These are phyloP conservation scores for Coemansia biformis DNA, from an alignment of 192 early-diverging fungal species.

Conservation along the genomic window DNA sequence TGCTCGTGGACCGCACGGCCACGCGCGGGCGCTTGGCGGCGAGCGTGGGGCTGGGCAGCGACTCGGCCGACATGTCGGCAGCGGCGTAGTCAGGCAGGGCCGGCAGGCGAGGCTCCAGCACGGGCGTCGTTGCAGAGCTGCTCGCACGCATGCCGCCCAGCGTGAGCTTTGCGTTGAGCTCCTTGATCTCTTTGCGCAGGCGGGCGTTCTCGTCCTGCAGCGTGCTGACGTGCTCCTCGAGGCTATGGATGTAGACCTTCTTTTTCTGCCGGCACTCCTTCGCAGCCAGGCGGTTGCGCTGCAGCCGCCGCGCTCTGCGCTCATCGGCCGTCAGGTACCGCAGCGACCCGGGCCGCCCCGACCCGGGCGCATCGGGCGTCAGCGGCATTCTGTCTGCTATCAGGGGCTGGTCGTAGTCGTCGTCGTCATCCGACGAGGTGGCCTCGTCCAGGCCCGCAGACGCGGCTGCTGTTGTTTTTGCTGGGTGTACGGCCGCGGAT, in stretches of 20 bases:
- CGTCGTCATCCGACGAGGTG: slow-evolving; percentile 18
- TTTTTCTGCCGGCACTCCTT: slow-evolving; percentile 83
- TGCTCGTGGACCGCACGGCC: slow-evolving; percentile 19
- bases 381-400: slow-evolving; percentile 32
- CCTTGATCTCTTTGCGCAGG: slow-evolving; percentile 64
- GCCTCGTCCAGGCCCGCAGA: no score
- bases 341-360: slow-evolving; percentile 45
- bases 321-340: slow-evolving; percentile 60
- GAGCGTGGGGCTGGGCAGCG: slow-evolving; percentile 15
- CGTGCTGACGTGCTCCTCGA: slow-evolving; percentile 59
- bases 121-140: slow-evolving; percentile 30
- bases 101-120: slow-evolving; percentile 8
- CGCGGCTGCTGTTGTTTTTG: no score
- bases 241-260: slow-evolving; percentile 68
- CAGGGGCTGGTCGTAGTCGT: slow-evolving; percentile 9
- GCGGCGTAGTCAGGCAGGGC: neutral
- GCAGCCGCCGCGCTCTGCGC: slow-evolving; percentile 65
- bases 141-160: slow-evolving; percentile 52
- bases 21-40: slow-evolving; percentile 33
- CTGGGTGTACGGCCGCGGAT: no score
- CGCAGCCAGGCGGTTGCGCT: slow-evolving; percentile 73
- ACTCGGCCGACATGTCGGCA: no score
- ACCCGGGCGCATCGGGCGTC: slow-evolving; percentile 49
- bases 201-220: slow-evolving; percentile 61
- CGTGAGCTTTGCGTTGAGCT: slow-evolving; percentile 61